Base-by-base conservation (phyloP, 2,329 filamentous ascomycete genomes). In the Chrysosporium queenslandicum region DNA sequence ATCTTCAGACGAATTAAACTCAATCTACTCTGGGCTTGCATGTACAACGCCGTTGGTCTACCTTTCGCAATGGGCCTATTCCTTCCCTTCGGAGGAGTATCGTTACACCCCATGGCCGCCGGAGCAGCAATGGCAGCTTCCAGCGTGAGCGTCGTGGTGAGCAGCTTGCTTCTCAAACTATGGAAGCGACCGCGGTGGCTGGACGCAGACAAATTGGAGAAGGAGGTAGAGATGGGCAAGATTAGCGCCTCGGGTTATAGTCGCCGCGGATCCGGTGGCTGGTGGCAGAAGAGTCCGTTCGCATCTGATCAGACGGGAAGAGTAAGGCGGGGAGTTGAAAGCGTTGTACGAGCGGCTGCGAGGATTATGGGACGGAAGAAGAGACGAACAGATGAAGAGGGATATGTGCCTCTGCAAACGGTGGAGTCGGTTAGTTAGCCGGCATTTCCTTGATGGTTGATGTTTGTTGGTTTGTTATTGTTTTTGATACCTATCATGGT, bases 41-140 rank as follows among this genome's bases (percentile, higher is more conserved):
- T 88, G 57, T 98, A 98, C 77, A 98, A 98, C 68, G 57, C 88
- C 46, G 72, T 97, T 55, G 92, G 92, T 1, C 76, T 98, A 12
- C 92, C 92, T 2, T 94, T 98, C 61, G 92, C 92, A 37, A 97
- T 97, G 92, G 92, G 92, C 21, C 72, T 97, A 61, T 94, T 97
- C 74, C 74, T 98, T 3, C 91, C 92, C 0, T 81, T 95, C 59
- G 92, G 91, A 29, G 80, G 86, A 55, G 83, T 89, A 62, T 72
- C 73, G 64, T 75, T 97, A 58, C 92, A 94, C 60, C 90, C 92
- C 21, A 91, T 97, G 83, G 89, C 90, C 46, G 92, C 92, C 1
- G 90, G 89, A 18, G 88, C 87, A 2, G 92, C 92, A 46, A 97
- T 98, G 90, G 91, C 90, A 1, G 81, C 79, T 58, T 92, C 86